Evolutionary conservation across 768 basidiomycete species (phyloP).

Genomic region (Epithele typhae): DNA sequence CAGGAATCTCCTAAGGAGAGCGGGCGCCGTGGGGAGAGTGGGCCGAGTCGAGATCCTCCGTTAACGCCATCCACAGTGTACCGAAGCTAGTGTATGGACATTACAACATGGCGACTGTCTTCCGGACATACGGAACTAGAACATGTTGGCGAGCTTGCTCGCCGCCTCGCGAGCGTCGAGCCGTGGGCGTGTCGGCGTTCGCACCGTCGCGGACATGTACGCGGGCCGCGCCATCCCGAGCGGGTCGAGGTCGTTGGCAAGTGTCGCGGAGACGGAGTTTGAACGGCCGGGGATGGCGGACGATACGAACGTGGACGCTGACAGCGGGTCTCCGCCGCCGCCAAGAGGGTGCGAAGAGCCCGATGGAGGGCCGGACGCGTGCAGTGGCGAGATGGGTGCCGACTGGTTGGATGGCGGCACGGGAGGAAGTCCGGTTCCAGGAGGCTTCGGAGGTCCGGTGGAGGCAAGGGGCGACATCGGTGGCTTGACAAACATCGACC

Average conservation of each 20-base stretch:
- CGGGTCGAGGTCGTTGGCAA: constrained; percentile 45
- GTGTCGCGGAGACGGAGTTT: constrained; percentile 3
- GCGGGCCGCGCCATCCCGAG: constrained; percentile 57
- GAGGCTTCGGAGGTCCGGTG: constrained; percentile 8
- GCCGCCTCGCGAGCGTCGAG: constrained; percentile 85
- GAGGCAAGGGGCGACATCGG: constrained; percentile 33
- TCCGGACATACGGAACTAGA: constrained; percentile 33
- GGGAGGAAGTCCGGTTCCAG: constrained; percentile 7
- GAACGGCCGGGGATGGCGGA: constrained; percentile 8
- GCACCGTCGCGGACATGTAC: constrained; percentile 70
- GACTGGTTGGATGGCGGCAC: constrained; percentile 18
- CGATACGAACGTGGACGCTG: constrained; percentile 8
- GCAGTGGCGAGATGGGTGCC: constrained; percentile 3
- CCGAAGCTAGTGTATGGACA: no score
- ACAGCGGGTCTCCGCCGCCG: constrained; percentile 8
- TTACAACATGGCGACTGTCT: no score
- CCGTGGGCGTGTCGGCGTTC: constrained; percentile 64
- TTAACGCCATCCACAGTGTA: no score
- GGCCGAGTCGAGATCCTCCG: no score
- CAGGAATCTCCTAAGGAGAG: background rate
- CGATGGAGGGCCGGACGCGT: constrained; percentile 11
- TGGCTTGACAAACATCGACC: constrained; percentile 74
- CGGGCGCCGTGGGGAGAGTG: background rate
- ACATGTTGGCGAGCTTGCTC: constrained; percentile 88
- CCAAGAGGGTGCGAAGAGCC: constrained; percentile 5